These are phyloP conservation scores for Emericellopsis atlantica DNA, from an alignment of 2,329 filamentous ascomycete genomes.

Conservation along the genomic window DNA sequence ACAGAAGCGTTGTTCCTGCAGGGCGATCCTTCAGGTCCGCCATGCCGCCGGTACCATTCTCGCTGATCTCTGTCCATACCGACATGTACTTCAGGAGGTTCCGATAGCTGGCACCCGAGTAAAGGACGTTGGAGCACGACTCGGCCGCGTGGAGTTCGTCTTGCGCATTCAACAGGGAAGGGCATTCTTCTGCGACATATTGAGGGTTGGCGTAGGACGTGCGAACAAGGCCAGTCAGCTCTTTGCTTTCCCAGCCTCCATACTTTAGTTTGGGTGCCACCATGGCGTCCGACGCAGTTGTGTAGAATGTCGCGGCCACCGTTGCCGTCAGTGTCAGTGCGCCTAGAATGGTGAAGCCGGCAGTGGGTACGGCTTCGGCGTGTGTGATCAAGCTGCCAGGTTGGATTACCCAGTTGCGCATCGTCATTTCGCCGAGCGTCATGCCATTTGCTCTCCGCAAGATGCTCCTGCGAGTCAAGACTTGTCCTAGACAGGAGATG, in stretches of 20 bases:
- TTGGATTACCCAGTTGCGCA: constrained; percentile 64
- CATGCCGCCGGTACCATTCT: constrained; percentile 26
- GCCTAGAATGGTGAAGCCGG: constrained; percentile 51
- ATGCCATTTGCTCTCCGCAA: constrained; percentile 48
- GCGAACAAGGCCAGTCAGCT: constrained; percentile 43
- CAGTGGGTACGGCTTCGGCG: constrained; percentile 51
- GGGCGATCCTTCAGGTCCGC: constrained; percentile 36
- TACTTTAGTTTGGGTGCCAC: constrained; percentile 60
- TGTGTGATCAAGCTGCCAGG: constrained; percentile 63
- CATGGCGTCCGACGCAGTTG: constrained; percentile 62
- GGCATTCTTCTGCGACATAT: constrained; percentile 44
- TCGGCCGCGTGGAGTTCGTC: constrained; percentile 26
- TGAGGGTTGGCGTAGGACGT: constrained; percentile 50
- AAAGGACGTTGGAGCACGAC: constrained; percentile 57
- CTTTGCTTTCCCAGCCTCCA: constrained; percentile 32
- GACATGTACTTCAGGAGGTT: constrained; percentile 52
- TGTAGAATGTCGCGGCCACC: constrained; percentile 58
- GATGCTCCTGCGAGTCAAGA: constrained; percentile 57
- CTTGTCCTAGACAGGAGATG: constrained; percentile 62
- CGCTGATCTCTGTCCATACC: constrained; percentile 37
- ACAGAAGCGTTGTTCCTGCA: constrained; percentile 46
- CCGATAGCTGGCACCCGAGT: constrained; percentile 57
- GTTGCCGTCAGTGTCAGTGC: constrained; percentile 51
- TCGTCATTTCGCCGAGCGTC: constrained; percentile 63
- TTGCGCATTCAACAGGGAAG: constrained; percentile 40